phyloP scores from a whole-genome alignment of 192 early-diverging fungal genomes.

The Ambispora gerdemannii region DNA sequence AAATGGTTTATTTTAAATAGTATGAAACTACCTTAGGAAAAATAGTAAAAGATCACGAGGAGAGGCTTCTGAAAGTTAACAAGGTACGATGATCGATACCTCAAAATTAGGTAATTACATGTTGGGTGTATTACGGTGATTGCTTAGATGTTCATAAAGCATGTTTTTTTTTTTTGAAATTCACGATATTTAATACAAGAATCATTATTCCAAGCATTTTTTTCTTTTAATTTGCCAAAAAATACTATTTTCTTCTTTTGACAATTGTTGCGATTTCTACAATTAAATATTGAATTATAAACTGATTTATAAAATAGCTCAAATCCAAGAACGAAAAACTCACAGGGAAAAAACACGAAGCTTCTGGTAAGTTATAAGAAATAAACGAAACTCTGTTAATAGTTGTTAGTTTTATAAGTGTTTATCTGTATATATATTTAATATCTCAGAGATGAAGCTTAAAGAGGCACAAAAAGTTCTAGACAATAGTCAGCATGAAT shows the following conservation, averaged over 20 bases:
- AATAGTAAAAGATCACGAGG: conserved; percentile 19
- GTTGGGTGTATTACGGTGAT: background rate
- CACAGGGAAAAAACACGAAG: background rate
- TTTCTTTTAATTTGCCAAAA: too few species aligned
- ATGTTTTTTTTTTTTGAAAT: too few species aligned
- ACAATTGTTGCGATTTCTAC: too few species aligned
- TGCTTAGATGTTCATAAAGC: too few species aligned
- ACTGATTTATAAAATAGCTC: background rate
- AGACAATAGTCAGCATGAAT: conserved; percentile 33
- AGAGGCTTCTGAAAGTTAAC: conserved; percentile 22
- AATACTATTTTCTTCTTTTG: too few species aligned
- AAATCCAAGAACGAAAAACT: conserved; percentile 9
- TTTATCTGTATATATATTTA: too few species aligned
- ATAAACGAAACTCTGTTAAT: too few species aligned
- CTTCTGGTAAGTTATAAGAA: conserved; percentile 18
- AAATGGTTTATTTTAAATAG: background rate
- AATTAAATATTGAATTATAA: background rate
- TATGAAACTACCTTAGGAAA: conserved; percentile 7
- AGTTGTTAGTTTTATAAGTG: too few species aligned
- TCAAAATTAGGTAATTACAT: background rate
- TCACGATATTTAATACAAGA: too few species aligned
- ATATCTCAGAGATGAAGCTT: conserved; percentile 30
- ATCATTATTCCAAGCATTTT: too few species aligned
- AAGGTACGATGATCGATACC: conserved; percentile 2
- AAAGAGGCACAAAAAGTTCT: conserved; percentile 33